Conservation (phyloP, 139 green algal species). For the Coelastrella sp. region DNA sequence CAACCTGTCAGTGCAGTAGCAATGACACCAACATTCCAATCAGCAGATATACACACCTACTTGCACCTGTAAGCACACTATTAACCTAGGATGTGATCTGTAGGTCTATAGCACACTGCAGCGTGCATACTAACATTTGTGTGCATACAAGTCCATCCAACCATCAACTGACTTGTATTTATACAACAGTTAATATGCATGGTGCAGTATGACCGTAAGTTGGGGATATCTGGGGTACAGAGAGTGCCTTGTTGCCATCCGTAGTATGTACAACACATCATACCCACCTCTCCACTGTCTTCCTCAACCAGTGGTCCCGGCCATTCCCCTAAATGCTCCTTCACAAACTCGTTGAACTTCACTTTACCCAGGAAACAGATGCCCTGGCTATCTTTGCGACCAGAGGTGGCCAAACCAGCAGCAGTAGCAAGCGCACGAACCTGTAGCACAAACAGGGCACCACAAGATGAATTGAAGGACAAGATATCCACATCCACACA, state of each 20-base stretch:
- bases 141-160: too few species aligned
- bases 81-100: too few species aligned
- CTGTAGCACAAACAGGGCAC: neutral
- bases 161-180: too few species aligned
- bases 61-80: neutral
- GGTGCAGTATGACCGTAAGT: too few species aligned
- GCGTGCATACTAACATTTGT: too few species aligned
- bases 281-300: conserved; percentile 68
- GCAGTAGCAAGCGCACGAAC: neutral
- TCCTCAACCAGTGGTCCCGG: conserved; percentile 90
- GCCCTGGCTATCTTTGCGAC: conserved; percentile 95
- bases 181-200: too few species aligned
- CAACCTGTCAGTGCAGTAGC: conserved; percentile 54
- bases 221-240: too few species aligned
- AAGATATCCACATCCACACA: neutral
- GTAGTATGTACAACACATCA: too few species aligned
- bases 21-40: neutral
- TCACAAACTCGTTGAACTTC: conserved; percentile 91
- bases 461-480: neutral
- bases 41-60: neutral
- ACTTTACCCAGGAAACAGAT: conserved; percentile 99
- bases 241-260: too few species aligned
- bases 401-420: conserved; percentile 82
- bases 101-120: too few species aligned
- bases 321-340: conserved; percentile 92